Base-by-base conservation (phyloP, 768 basidiomycete genomes). In the Kwoniella sp. region DNA sequence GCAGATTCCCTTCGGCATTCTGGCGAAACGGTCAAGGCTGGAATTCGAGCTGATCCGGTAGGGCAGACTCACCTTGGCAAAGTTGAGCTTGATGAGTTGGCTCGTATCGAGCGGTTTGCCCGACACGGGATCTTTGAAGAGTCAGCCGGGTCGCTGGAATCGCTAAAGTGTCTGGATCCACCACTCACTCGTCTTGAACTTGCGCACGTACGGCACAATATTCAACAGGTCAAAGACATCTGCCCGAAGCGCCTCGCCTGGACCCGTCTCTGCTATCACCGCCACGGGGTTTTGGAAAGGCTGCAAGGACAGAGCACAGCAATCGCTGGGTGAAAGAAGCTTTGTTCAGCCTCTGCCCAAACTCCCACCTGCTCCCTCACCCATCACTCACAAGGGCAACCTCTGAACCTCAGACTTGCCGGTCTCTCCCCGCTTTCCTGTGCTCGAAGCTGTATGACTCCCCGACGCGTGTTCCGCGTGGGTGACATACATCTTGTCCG, bases 141-240 rank as follows among this genome's bases (percentile, higher is more conserved):
- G 29, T 31, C 14, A 23, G 11, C 19, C 37, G 27, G 19, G n/a
- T 25, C 39, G n/a, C n/a, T n/a, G n/a, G n/a, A n/a, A n/a, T n/a
- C n/a, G n/a, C n/a, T n/a, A n/a, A n/a, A n/a, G n/a, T 38, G 10
- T 31, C 14, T 11, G 3, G 34, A 28, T n/a, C 12, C 37, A 17
- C 6, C 8, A 61, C 73, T 42, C 39, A 75, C 74, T 75, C 12
- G 69, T 73, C 28, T 70, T 67, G 62, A 64, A 75, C 53, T 76
- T 76, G 26, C 93, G 89, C 39, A 96, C 80, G 85, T 90, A 95
- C 26, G 90, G 89, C 40, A 95, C 85, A 64, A 93, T 92, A 71
- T 89, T 92, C 45, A 90, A 80, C 34, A 95, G 77, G 61, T 93
- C 91, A 69, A 89, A 93, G 7, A 93, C 90, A 53, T 74, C 73